Percentiles rank a stretch among this genome's conserved stretches.
phyloP scores from a whole-genome alignment of 768 basidiomycete species.

The Tylopilus balloui region DNA sequence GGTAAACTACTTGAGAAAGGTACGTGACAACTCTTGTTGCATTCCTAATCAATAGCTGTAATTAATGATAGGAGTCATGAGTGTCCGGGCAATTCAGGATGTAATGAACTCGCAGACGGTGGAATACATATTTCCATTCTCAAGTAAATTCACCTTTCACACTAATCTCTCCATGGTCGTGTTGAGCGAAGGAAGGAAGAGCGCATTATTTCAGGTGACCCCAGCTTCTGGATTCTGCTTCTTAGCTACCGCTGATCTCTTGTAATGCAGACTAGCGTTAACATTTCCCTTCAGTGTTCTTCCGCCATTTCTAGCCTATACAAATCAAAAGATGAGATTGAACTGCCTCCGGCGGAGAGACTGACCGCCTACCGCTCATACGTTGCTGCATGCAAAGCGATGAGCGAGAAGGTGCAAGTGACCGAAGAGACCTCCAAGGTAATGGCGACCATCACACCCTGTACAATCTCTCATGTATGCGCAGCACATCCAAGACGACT shows the following conservation, averaged over 20 bases:
- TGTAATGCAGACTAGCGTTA: slow-evolving; percentile 51
- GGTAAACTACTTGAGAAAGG: slow-evolving; percentile 57
- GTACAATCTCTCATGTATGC: background rate
- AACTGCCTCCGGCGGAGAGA: slow-evolving; percentile 42
- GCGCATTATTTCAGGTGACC: slow-evolving; percentile 65
- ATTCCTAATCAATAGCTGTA: background rate
- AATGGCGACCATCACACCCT: slow-evolving; percentile 1
- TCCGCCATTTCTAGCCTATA: slow-evolving; percentile 40
- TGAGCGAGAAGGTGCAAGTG: slow-evolving; percentile 48
- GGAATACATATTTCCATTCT: slow-evolving; percentile 71
- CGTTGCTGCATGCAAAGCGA: slow-evolving; percentile 51
- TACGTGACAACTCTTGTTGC: slow-evolving; percentile 9
- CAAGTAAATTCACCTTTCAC: slow-evolving; percentile 61
- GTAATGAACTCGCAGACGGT: slow-evolving; percentile 61
- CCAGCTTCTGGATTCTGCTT: background rate
- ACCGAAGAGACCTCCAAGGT: slow-evolving; percentile 59
- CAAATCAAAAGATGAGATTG: slow-evolving; percentile 41
- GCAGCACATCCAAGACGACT: slow-evolving; percentile 75
- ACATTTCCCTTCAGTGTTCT: slow-evolving; percentile 44
- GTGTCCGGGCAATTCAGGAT: slow-evolving; percentile 60
- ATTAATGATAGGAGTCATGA: slow-evolving; percentile 48
- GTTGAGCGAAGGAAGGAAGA: slow-evolving; percentile 59
- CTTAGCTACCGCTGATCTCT: background rate
- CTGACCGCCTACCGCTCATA: slow-evolving; percentile 55
- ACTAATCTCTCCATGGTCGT: slow-evolving; percentile 70